Evolutionary conservation across 2,329 filamentous ascomycete species (phyloP).

Genomic region (Fusarium clavum): DNA sequence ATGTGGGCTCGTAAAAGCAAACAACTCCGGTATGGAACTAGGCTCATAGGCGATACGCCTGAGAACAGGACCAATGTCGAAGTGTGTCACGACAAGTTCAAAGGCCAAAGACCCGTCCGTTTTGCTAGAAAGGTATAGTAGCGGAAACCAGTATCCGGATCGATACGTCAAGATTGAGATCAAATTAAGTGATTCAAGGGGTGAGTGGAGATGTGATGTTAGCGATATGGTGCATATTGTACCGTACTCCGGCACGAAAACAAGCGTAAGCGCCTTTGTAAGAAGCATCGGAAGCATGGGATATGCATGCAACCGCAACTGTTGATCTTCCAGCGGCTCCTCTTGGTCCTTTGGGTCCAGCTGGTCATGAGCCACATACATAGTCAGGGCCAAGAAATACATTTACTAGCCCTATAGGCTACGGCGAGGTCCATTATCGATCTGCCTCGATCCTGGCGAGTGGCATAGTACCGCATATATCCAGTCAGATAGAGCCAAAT

Average conservation of each 20-base stretch:
- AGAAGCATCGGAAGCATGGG: background rate
- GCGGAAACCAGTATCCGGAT: conserved; percentile 5
- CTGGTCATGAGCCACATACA: background rate
- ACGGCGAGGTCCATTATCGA: conserved; percentile 3
- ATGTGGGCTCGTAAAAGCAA: conserved; percentile 17
- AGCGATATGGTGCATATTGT: conserved; percentile 11
- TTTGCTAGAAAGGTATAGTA: conserved; percentile 1
- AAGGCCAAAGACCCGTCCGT: conserved; percentile 17
- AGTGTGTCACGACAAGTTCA: conserved; percentile 25
- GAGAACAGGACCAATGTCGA: conserved; percentile 10
- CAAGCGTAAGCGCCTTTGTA: conserved; percentile 17
- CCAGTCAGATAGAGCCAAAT: background rate
- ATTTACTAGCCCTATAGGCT: conserved; percentile 12
- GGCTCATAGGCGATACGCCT: conserved; percentile 26
- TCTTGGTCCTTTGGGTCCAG: background rate
- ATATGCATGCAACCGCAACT: conserved; percentile 7
- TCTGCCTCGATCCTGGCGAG: conserved; percentile 13
- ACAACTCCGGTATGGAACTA: conserved; percentile 14
- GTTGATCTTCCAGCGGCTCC: background rate
- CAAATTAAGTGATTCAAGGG: conserved; percentile 36
- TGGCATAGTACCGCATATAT: background rate
- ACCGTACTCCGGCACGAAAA: background rate
- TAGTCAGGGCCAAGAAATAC: background rate
- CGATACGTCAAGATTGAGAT: conserved; percentile 2
- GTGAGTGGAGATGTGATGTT: conserved; percentile 33